These are phyloP conservation scores for Sechiopsis laciniata DNA, from an alignment of 306 rosid genomes.

Conservation along the genomic window DNA sequence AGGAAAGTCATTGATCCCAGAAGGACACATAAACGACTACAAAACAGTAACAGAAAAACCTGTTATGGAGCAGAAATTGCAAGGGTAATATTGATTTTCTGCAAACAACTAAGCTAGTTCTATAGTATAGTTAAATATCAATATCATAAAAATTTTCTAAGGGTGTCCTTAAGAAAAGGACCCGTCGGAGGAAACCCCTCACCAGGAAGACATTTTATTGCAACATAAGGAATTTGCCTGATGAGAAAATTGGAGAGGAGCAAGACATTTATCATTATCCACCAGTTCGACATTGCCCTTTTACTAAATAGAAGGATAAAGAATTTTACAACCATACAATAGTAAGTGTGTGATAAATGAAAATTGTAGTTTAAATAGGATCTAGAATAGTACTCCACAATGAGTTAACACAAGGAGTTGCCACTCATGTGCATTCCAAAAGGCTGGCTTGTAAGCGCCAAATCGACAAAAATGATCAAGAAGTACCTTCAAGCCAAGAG, in stretches of 20 bases:
- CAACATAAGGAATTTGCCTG: not conserved
- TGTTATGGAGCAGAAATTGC: constrained; percentile 18
- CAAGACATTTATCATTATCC: not conserved
- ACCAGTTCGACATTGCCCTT: not conserved
- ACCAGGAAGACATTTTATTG: not conserved
- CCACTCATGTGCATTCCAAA: not conserved
- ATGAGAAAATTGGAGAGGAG: not conserved
- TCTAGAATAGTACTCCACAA: not conserved
- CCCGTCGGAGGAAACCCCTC: not conserved
- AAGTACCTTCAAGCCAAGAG: constrained; percentile 81
- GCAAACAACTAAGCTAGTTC: not conserved
- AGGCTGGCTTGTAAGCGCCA: constrained; percentile 7
- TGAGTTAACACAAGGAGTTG: not conserved
- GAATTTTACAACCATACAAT: not conserved
- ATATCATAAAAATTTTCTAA: constrained; percentile 3
- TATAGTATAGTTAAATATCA: not conserved
- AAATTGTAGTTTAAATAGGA: not conserved
- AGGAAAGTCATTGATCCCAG: constrained; percentile 89
- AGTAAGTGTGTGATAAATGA: not conserved
- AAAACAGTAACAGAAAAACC: constrained; percentile 22
- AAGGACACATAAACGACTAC: constrained; percentile 97
- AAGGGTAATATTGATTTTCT: not conserved
- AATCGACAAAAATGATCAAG: not conserved
- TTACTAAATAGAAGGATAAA: not conserved
- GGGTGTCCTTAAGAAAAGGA: not conserved